Percentiles rank a stretch among this genome's conserved stretches.
Evolutionary conservation across 1,284 basidiomycete species (phyloP).

Genomic region (Inonotus hispidus): DNA sequence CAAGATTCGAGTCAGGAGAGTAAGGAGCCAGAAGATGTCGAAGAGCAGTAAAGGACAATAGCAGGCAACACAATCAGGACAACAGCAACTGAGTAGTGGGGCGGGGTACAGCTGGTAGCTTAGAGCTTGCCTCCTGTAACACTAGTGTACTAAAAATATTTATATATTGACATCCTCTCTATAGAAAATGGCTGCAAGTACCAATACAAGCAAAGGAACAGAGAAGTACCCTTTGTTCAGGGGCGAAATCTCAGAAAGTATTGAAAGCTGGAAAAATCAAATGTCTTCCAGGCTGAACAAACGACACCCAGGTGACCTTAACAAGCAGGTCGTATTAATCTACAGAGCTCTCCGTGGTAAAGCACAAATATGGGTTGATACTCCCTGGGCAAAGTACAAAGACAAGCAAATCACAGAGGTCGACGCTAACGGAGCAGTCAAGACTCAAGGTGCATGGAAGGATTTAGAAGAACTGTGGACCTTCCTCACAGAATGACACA

Average conservation of each 20-base stretch:
- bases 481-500: no score
- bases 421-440: no score
- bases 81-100: no score
- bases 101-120: no score
- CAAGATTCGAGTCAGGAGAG: no score
- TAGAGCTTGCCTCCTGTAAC: no score
- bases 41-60: no score
- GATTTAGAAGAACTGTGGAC: no score
- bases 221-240: background rate
- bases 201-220: background rate
- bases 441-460: no score
- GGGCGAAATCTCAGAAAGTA: background rate
- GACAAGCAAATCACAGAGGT: background rate
- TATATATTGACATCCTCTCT: background rate
- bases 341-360: background rate
- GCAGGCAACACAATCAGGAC: no score
- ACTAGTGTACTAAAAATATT: background rate
- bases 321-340: background rate
- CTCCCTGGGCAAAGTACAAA: background rate
- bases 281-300: background rate
- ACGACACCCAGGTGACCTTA: background rate
- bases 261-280: background rate
- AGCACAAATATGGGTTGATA: background rate
- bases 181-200: no score
- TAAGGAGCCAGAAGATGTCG: no score